A percentile compares a stretch with the other conserved stretches of the same genome.
Conservation (phyloP, 148 eudicot species). For the Camellia japonica region DNA sequence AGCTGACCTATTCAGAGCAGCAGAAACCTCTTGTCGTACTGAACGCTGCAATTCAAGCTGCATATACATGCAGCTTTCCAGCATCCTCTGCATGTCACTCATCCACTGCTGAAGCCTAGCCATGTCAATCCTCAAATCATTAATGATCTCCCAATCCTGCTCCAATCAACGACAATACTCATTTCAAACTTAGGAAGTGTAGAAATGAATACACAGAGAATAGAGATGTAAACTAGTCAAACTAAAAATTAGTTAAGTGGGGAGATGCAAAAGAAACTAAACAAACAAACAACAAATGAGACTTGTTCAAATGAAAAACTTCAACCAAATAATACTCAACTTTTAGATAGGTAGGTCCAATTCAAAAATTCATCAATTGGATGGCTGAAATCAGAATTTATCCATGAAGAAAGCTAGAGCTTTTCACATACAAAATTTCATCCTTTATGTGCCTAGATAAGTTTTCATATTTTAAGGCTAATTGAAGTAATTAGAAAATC, state of each 20-base stretch:
- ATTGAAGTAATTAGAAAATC: background rate
- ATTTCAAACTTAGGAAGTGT: background rate
- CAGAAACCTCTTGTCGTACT: slow-evolving; percentile 73
- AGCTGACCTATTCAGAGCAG: slow-evolving; percentile 61
- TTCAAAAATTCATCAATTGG: background rate
- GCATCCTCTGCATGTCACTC: slow-evolving; percentile 86
- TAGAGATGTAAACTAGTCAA: background rate
- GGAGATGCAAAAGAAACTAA: background rate
- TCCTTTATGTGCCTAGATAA: background rate
- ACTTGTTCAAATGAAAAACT: background rate
- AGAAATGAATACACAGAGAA: background rate
- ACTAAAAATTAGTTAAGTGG: background rate
- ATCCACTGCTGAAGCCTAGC: slow-evolving; percentile 76
- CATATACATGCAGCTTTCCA: slow-evolving; percentile 94
- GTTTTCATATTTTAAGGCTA: background rate
- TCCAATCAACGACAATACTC: background rate
- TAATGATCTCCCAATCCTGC: slow-evolving; percentile 83
- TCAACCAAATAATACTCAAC: background rate
- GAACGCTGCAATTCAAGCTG: slow-evolving; percentile 85
- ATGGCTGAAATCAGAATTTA: background rate
- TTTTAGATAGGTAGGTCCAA: background rate
- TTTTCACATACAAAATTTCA: background rate
- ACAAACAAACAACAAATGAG: background rate
- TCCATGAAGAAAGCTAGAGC: background rate
- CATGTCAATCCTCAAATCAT: slow-evolving; percentile 83